These are phyloP conservation scores for Mycena sp. DNA, from an alignment of 1,284 basidiomycete genomes.

Conservation along the genomic window DNA sequence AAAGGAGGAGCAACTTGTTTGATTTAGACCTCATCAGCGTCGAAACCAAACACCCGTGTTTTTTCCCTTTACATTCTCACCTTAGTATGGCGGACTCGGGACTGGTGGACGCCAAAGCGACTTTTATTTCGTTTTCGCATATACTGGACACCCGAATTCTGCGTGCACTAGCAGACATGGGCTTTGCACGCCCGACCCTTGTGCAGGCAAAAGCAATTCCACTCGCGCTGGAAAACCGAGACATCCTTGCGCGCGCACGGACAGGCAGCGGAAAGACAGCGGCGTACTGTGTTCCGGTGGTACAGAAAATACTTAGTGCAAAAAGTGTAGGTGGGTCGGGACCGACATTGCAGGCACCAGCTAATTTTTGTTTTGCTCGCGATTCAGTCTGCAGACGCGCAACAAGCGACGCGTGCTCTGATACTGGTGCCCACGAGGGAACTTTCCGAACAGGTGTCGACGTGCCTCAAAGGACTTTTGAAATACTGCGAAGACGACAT, in stretches of 20 bases:
- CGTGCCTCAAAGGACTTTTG: conserved; percentile 74
- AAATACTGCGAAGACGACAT: conserved; percentile 85
- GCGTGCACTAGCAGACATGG: conserved; percentile 82
- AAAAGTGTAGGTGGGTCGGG: conserved; percentile 73
- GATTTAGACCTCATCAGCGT: no score
- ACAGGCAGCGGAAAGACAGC: conserved; percentile 99
- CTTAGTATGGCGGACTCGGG: conserved; percentile 19
- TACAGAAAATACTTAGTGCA: conserved; percentile 88
- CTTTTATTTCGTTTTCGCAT: conserved; percentile 76
- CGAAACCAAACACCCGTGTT: no score
- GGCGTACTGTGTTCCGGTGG: conserved; percentile 91
- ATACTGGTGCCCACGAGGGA: conserved; percentile 96
- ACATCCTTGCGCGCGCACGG: conserved; percentile 93
- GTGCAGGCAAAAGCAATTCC: conserved; percentile 88
- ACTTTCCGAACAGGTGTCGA: conserved; percentile 89
- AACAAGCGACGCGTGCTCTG: conserved; percentile 78
- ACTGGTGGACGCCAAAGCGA: conserved; percentile 35
- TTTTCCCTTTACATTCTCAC: not conserved
- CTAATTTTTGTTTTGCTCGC: not conserved
- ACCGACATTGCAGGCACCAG: not conserved
- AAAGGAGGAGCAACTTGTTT: no score
- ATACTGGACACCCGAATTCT: conserved; percentile 82
- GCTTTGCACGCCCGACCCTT: conserved; percentile 84
- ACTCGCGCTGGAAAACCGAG: conserved; percentile 88
- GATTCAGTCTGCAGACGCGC: conserved; percentile 47